Base-by-base conservation (phyloP, 2,329 filamentous ascomycete species). In the Botrytis sinoallii region DNA sequence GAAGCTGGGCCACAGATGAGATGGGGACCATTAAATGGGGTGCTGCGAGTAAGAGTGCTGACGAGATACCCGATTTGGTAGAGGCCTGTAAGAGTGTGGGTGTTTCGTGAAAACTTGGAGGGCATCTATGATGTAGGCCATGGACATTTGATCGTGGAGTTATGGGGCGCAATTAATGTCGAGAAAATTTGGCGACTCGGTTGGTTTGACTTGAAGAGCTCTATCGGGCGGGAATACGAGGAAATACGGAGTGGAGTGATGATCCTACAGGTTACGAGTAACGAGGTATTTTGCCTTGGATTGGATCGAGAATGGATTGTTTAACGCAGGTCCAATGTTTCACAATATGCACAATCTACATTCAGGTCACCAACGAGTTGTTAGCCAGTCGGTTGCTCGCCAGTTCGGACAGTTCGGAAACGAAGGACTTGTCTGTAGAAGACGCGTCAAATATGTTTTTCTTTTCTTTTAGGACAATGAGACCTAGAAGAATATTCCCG, bases 51-150 rank as follows among this genome's bases (percentile, higher is more conserved):
- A 79, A 78, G 68, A 84, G 85, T 25, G 86, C 88, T 38, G 86
- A 88, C 78, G 87, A 89, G 46, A 78, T 90, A 38, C 83, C 87
- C 14, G 84, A 89, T 77, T 85, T 90, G 74, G 83, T 84, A 63
- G 84, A 85, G 55, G 86, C 81, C 35, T 82, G 86, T 65, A 81
- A 80, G 72, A 76, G 57, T 76, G 64, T 72, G 40, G 52, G 71
- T 16, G 40, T 40, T 69, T 52, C 25, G 10, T 72, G 46, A 72
- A 42, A 29, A 67, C 18, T 48, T 52, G 42, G 10, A 61, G 35
- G 18, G 32, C 65, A 25, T 52, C 44, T 32, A 68, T 42, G 48
- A 57, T 68, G 66, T 68, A 42, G 8, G 25, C 25, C 25, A 29
- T 69, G 18, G 48, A 22, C 9, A 42, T 68, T 9, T 57, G 38